These are phyloP conservation scores for Biscogniauxia mediterranea DNA, from an alignment of 2,329 filamentous ascomycete species.

Conservation along the genomic window DNA sequence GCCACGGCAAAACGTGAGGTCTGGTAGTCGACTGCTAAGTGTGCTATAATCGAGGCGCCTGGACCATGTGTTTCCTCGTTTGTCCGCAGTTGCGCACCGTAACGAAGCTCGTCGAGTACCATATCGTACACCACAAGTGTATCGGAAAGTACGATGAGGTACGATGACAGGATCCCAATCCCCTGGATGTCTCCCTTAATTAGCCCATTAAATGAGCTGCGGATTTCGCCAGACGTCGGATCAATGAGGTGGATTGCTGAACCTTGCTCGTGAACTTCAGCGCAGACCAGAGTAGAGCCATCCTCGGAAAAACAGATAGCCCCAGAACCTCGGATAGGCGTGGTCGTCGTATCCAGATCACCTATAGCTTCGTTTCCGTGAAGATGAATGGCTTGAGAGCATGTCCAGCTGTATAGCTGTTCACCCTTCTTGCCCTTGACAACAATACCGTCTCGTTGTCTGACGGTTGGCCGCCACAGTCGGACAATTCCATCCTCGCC, in stretches of 20 bases:
- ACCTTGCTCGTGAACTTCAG: slow-evolving; percentile 52
- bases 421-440: slow-evolving; percentile 57
- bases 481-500: slow-evolving; percentile 77
- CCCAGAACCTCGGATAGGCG: slow-evolving; percentile 49
- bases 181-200: slow-evolving; percentile 64
- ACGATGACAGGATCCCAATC: slow-evolving; percentile 70
- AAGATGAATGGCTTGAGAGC: slow-evolving; percentile 56
- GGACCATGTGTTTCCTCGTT: slow-evolving; percentile 37
- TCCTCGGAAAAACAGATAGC: slow-evolving; percentile 78
- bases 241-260: slow-evolving; percentile 76
- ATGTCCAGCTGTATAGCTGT: slow-evolving; percentile 73
- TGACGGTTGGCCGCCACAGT: slow-evolving; percentile 75
- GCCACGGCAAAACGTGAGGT: slow-evolving; percentile 67
- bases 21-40: slow-evolving; percentile 68
- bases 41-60: slow-evolving; percentile 48
- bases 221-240: slow-evolving; percentile 63
- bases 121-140: slow-evolving; percentile 80
- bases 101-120: slow-evolving; percentile 72
- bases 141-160: slow-evolving; percentile 72
- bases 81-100: slow-evolving; percentile 54
- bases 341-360: slow-evolving; percentile 31
- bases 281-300: slow-evolving; percentile 76
- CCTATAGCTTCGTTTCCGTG: slow-evolving; percentile 40
- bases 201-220: slow-evolving; percentile 65
- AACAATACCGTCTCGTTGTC: slow-evolving; percentile 65